Percentiles rank a stretch among this genome's conserved stretches.
phyloP scores from a whole-genome alignment of 352 stramenopile genomes.

The Globisporangium lucens region DNA sequence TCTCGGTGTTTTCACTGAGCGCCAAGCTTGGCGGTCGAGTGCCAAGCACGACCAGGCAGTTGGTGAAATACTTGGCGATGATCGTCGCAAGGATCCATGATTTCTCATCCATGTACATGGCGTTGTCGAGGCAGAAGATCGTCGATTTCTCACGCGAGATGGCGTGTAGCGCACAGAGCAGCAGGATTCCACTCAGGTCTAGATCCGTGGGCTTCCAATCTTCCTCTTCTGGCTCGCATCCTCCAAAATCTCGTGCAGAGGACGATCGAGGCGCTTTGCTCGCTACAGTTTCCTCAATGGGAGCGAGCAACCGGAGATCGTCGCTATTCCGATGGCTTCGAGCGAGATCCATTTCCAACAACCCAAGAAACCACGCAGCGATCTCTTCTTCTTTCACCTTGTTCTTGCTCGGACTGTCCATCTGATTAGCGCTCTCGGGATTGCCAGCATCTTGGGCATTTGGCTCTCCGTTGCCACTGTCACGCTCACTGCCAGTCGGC shows the following conservation, averaged over 20 bases:
- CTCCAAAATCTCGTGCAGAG: neutral
- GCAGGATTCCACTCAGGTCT: slow-evolving; percentile 68
- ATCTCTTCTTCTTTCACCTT: slow-evolving; percentile 69
- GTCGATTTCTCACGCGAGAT: slow-evolving; percentile 68
- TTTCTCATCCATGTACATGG: slow-evolving; percentile 88
- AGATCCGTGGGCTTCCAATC: slow-evolving; percentile 64
- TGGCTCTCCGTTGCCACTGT: neutral
- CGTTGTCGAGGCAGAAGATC: slow-evolving; percentile 80
- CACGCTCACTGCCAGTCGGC: neutral
- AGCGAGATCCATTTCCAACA: slow-evolving; percentile 61
- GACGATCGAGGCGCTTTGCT: neutral
- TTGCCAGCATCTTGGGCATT: slow-evolving; percentile 30
- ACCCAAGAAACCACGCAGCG: slow-evolving; percentile 60
- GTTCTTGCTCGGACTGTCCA: slow-evolving; percentile 24
- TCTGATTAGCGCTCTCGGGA: neutral
- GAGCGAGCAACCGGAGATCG: slow-evolving; percentile 10
- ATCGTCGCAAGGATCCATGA: slow-evolving; percentile 81
- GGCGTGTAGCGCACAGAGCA: slow-evolving; percentile 74
- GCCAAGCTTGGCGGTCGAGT: slow-evolving; percentile 67
- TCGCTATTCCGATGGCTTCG: slow-evolving; percentile 26
- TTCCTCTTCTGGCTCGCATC: slow-evolving; percentile 22
- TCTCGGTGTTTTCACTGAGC: slow-evolving; percentile 67
- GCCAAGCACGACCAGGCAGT: slow-evolving; percentile 72
- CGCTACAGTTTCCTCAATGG: slow-evolving; percentile 11
- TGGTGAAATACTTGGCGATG: slow-evolving; percentile 85